Evolutionary conservation across 495 filamentous ascomycete species (phyloP).

Genomic region (Pyrenula aspistea): DNA sequence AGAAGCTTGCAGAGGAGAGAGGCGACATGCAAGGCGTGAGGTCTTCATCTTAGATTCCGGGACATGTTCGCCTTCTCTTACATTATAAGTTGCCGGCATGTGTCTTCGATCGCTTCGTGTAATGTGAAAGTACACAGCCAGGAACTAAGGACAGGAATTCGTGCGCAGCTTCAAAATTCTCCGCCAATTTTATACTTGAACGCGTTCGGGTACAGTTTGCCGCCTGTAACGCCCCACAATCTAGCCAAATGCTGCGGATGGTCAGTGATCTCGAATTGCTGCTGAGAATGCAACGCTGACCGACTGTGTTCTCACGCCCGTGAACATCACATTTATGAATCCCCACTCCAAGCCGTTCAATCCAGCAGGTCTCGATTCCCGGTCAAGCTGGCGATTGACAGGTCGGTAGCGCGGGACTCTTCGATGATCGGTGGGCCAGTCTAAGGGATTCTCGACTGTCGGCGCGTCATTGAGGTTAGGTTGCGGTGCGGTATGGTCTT

Average conservation of each 20-base stretch:
- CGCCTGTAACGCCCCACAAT: slow-evolving; percentile 31
- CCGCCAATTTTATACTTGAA: slow-evolving; percentile 38
- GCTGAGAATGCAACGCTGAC: slow-evolving; percentile 22
- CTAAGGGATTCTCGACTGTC: slow-evolving; percentile 14
- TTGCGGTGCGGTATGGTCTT: slow-evolving; percentile 6
- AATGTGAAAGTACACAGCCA: no score
- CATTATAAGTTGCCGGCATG: no score
- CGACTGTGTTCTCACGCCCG: slow-evolving; percentile 36
- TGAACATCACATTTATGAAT: slow-evolving; percentile 40
- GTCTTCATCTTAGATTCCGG: slow-evolving; percentile 14
- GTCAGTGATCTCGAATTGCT: slow-evolving; percentile 2
- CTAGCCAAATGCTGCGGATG: slow-evolving; percentile 18
- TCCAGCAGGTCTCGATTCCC: slow-evolving; percentile 26
- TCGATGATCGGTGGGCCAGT: slow-evolving; percentile 34
- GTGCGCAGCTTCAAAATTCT: slow-evolving; percentile 28
- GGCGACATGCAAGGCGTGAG: slow-evolving; percentile 20
- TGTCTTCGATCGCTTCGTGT: no score
- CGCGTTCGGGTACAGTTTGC: slow-evolving; percentile 26
- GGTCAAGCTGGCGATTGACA: slow-evolving; percentile 30
- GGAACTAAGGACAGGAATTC: slow-evolving; percentile 7
- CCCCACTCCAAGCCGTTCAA: slow-evolving; percentile 25
- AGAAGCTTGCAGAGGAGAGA: slow-evolving; percentile 34
- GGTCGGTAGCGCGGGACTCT: slow-evolving; percentile 38
- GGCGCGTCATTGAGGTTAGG: slow-evolving; percentile 9
- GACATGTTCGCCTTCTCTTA: no score